Base-by-base conservation (phyloP, 306 rosid genomes). In the Castanospermum australe region DNA sequence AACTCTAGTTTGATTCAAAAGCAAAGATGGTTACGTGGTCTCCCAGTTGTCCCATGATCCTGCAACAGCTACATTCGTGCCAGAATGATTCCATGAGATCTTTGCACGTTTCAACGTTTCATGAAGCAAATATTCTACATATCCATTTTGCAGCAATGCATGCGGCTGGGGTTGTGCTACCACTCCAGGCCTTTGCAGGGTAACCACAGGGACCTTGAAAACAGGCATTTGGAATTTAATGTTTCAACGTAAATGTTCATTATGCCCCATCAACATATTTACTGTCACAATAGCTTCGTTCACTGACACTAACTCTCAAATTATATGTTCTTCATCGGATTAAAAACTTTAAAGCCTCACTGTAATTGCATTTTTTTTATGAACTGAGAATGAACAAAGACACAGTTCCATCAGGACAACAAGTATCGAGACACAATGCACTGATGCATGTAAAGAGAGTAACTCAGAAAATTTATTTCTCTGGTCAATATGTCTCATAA, bases 1-100 rank as follows among this genome's bases (percentile, higher is more conserved):
- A 78, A 77, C n/a, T 25, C 17, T 54, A 83, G 55, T 60, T 60
- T 38, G 39, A 50, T 21, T 52, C 33, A 20, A 32, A 5, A 52
- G 67, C 21, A 50, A 7, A 71, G 33, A 51, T 48, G 47, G 59
- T 67, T 88, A 94, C 97, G 84, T 85, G 67, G 85, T 85, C 55
- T 84, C 81, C 99, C 99, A 93, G 78, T 88, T 84, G 88, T 91
- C 91, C 99, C 99, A 96, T 52, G 99, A 91, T 67, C 99, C 99
- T 24, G 73, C 81, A 42, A 96, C 33, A 68, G 88, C 83, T 55
- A 93, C 94, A 82, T 68, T 84, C 5, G 61, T 80, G 55, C 91
- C 98, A 71, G 83, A 84, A 80, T 88, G 90, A 59, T 72, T 89
- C 99, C 99, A 96, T 68, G 90, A 76, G 82, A 96, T 86, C 79